Percentiles rank a stretch among this genome's conserved stretches.
Evolutionary conservation across 2,329 filamentous ascomycete species (phyloP).

Genomic region (Talaromyces albobiverticillius): DNA sequence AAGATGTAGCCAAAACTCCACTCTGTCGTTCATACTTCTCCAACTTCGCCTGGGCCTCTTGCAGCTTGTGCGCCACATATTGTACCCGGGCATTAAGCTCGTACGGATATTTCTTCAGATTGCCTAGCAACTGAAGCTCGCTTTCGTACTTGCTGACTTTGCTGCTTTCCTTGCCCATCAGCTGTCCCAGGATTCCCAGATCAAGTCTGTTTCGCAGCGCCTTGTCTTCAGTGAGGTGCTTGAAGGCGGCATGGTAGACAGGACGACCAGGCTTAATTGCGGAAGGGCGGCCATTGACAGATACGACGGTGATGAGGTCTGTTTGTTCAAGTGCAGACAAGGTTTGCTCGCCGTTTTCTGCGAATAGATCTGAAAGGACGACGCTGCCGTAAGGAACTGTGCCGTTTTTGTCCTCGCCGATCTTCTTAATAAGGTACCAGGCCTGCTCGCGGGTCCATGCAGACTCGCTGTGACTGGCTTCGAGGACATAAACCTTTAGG

Average conservation of each 20-base stretch:
- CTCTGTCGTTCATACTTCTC: constrained; percentile 71
- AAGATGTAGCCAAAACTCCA: constrained; percentile 66
- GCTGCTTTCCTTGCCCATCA: constrained; percentile 68
- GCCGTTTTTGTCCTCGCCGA: constrained; percentile 61
- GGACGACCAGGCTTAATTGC: constrained; percentile 78
- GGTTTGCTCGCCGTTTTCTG: constrained; percentile 68
- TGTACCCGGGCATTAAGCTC: constrained; percentile 65
- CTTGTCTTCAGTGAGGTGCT: constrained; percentile 65
- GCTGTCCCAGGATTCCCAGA: constrained; percentile 65
- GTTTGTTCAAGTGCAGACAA: constrained; percentile 78
- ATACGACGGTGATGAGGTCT: constrained; percentile 77
- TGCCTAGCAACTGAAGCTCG: constrained; percentile 70
- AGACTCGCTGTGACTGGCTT: constrained; percentile 44
- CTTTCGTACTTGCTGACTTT: constrained; percentile 75
- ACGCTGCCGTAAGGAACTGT: constrained; percentile 80
- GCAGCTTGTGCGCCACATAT: constrained; percentile 73
- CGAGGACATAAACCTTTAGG: constrained; percentile 83
- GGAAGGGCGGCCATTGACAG: constrained; percentile 71
- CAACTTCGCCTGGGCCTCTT: constrained; percentile 71
- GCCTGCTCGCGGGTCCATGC: constrained; percentile 83
- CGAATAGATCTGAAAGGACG: constrained; percentile 71
- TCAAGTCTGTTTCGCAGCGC: constrained; percentile 73
- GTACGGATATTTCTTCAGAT: constrained; percentile 66
- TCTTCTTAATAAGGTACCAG: constrained; percentile 79
- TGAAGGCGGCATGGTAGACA: constrained; percentile 82